Evolutionary conservation across 371 early-diverging fungal species (phyloP), one percentile per base, ranked within the genome.

Genomic region (Mucor piriformis): DNA sequence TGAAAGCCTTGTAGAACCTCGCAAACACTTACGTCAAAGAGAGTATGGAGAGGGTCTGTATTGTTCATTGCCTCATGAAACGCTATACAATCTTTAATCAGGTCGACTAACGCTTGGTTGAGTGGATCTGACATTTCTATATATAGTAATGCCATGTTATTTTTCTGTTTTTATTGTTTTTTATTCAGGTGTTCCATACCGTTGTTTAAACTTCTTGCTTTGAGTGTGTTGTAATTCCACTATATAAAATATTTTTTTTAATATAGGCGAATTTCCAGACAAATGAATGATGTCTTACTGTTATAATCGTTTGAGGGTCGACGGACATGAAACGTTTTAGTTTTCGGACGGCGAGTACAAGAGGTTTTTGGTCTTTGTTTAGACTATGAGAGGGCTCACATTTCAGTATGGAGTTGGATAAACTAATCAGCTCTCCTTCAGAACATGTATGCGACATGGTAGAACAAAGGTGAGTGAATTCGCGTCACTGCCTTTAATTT

Each of bases 11-110:
- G 16, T 43, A n/a, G n/a, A n/a, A 20, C 15, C 5, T 43, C 21
- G 13, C 6, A 6, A 18, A 35, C 24, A 34, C 60, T 63, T 63
- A 63, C 68, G 40, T 56, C 24, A 43, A 68, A 59, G 6, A 68
- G 51, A 24, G 55, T 38, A 38, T 60, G 46, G 6, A 67, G 46
- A 20, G 54, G 46, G 21, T 24, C 13, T 16, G 13, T 24, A 24
- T 60, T 56, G 12, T 54, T 40, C 6, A 69, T 59, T 18, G 72
- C 66, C 50, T 72, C 72, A 43, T 66, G 61, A 53, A 70, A 74
- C 4, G 52, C 59, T 35, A 77, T 51, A 46, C 55, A 57, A 38
- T 74, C 70, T 49, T 60, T 62, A 12, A 77, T 51, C 18, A 77
- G 53, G 21, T 67, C 61, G 33, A 72, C 48, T 12, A 77, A 47